Percentiles rank a stretch among this genome's conserved stretches.
These are phyloP conservation scores for Cercospora zeae-maydis DNA, from an alignment of 2,329 filamentous ascomycete species.

Conservation along the genomic window DNA sequence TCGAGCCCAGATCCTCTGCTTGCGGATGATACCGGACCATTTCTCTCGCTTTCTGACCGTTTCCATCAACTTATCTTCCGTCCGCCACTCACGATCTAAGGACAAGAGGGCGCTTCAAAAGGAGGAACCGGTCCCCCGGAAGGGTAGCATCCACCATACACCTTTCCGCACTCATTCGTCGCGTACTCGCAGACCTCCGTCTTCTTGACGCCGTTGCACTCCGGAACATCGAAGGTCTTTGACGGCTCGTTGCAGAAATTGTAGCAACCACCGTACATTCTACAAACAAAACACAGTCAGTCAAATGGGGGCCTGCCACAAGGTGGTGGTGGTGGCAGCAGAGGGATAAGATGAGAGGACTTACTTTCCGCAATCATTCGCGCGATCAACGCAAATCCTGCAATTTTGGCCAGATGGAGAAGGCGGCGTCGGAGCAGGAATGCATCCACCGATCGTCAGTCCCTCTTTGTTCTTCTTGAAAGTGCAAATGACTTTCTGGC, in stretches of 20 bases:
- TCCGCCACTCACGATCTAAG: not conserved
- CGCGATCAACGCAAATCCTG: constrained; percentile 1
- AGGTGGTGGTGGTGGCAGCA: no score
- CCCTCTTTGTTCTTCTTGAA: constrained; percentile 5
- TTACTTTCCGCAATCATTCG: constrained; percentile 10
- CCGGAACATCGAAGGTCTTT: constrained; percentile 8
- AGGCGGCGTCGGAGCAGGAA: not conserved
- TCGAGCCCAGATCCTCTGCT: no score
- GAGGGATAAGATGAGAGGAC: not conserved
- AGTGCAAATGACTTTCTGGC: constrained; percentile 5
- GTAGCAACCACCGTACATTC: constrained; percentile 15
- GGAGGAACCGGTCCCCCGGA: not conserved
- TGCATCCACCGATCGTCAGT: constrained; percentile 7
- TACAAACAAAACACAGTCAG: not conserved
- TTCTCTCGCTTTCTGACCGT: not conserved
- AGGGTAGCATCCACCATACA: constrained; percentile 10
- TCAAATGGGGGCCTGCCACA: not conserved
- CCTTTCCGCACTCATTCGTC: constrained; percentile 6
- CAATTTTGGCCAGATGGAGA: not conserved
- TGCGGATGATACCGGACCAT: not conserved
- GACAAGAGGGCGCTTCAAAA: not conserved
- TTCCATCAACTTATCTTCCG: not conserved
- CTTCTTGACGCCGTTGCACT: constrained; percentile 10
- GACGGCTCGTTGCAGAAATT: constrained; percentile 7
- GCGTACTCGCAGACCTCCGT: constrained; percentile 9